phyloP scores from a whole-genome alignment of 116 monocot genomes.

The Zostera marina region DNA sequence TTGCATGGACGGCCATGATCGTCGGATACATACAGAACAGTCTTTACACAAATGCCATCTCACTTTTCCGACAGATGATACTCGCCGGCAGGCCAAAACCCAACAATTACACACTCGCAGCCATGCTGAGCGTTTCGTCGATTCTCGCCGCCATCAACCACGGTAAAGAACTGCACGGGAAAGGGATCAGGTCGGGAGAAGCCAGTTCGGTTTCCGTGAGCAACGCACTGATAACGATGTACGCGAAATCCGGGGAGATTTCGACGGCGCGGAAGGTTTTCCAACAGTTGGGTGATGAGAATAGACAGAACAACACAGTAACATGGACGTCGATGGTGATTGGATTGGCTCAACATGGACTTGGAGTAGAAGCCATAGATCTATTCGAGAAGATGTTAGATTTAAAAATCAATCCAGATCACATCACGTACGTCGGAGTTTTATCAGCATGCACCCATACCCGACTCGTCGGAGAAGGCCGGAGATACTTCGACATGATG shows the following conservation, averaged over 20 bases:
- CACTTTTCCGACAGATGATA: slow-evolving; percentile 47
- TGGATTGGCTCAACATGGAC: slow-evolving; percentile 82
- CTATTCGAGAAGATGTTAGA: slow-evolving; percentile 61
- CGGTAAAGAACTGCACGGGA: slow-evolving; percentile 68
- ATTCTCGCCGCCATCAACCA: slow-evolving; percentile 36
- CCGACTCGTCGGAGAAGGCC: slow-evolving; percentile 60
- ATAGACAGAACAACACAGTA: slow-evolving; percentile 36
- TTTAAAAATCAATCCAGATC: slow-evolving; percentile 39
- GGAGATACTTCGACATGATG: slow-evolving; percentile 51
- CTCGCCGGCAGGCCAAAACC: too few relatives aligned
- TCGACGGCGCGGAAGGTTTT: slow-evolving; percentile 36
- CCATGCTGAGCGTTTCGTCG: slow-evolving; percentile 63
- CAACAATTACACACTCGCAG: slow-evolving; percentile 68
- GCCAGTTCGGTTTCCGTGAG: slow-evolving; percentile 49
- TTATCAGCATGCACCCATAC: slow-evolving; percentile 77
- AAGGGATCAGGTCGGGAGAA: slow-evolving; percentile 40
- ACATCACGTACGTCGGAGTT: slow-evolving; percentile 78
- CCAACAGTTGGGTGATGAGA: slow-evolving; percentile 14
- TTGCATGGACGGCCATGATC: slow-evolving; percentile 94
- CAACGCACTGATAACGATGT: slow-evolving; percentile 84
- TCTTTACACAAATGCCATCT: slow-evolving; percentile 43
- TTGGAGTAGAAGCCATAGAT: slow-evolving; percentile 54
- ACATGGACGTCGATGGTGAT: slow-evolving; percentile 93
- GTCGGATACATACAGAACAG: slow-evolving; percentile 80
- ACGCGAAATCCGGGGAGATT: slow-evolving; percentile 69